A percentile compares a stretch with the other conserved stretches of the same genome.
These are phyloP conservation scores for Suillus occidentalis DNA, from an alignment of 768 basidiomycete genomes.

Conservation along the genomic window DNA sequence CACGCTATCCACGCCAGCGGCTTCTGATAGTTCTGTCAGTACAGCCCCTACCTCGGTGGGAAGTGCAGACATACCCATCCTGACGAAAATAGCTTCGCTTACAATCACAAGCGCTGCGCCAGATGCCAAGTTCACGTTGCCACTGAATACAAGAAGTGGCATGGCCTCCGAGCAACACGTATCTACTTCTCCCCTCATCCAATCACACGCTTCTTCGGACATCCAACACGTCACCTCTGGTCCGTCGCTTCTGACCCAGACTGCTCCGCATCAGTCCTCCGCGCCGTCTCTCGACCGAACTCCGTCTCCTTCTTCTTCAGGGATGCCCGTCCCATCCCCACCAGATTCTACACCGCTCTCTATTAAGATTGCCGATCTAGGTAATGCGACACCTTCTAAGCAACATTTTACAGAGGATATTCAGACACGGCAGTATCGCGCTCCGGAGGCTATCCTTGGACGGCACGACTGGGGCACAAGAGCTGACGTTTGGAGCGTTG, in stretches of 20 bases:
- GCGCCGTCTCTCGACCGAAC: conserved; percentile 19
- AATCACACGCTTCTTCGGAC: conserved; percentile 18
- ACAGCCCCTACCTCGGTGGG: conserved; percentile 56
- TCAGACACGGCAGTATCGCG: conserved; percentile 93
- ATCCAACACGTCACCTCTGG: conserved; percentile 32
- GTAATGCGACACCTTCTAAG: conserved; percentile 90
- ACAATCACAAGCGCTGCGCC: conserved; percentile 13
- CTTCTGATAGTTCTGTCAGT: conserved; percentile 44
- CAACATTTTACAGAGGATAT: conserved; percentile 94
- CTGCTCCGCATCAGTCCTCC: conserved; percentile 43
- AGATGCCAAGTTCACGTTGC: conserved; percentile 5
- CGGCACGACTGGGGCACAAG: conserved; percentile 82
- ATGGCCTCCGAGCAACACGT: conserved; percentile 7
- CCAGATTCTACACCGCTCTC: conserved; percentile 51
- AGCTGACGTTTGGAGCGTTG: conserved; percentile 90
- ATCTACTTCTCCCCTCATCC: conserved; percentile 27
- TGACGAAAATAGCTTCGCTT: conserved; percentile 30
- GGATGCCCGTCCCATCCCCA: conserved; percentile 21
- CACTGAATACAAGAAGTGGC: neutral
- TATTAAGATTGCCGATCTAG: conserved; percentile 92
- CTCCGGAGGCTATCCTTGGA: conserved; percentile 92
- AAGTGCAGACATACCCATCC: conserved; percentile 40
- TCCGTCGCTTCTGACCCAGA: conserved; percentile 64
- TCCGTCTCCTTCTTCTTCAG: conserved; percentile 18
- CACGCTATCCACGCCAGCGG: conserved; percentile 44